phyloP scores from a whole-genome alignment of 495 filamentous ascomycete genomes.

The Annulohypoxylon stygium region DNA sequence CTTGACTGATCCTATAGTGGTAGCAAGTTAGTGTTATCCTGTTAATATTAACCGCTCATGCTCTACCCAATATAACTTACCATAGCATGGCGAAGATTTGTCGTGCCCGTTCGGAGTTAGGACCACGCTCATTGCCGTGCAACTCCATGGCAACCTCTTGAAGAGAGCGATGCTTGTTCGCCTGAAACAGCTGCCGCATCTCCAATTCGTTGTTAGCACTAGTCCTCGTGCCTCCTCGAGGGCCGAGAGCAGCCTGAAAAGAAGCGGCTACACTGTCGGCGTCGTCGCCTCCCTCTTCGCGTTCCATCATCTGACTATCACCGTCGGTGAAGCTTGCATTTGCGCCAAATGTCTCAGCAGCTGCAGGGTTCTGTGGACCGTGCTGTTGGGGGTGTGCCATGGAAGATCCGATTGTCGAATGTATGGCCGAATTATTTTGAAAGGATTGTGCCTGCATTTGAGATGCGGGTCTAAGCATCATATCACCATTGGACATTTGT shows the following conservation, averaged over 20 bases:
- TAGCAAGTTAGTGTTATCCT: slow-evolving; percentile 23
- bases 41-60: not conserved
- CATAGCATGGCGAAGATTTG: slow-evolving; percentile 99
- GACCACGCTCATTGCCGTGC: slow-evolving; percentile 70
- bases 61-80: slow-evolving; percentile 63
- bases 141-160: slow-evolving; percentile 87
- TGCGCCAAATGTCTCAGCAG: slow-evolving; percentile 64
- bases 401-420: slow-evolving; percentile 62
- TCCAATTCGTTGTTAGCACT: slow-evolving; percentile 92
- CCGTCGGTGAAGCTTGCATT: slow-evolving; percentile 74
- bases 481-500: slow-evolving; percentile 74
- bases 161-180: slow-evolving; percentile 79
- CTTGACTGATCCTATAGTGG: slow-evolving; percentile 78
- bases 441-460: slow-evolving; percentile 68
- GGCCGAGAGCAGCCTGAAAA: slow-evolving; percentile 24
- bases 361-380: slow-evolving; percentile 65
- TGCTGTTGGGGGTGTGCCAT: slow-evolving; percentile 66
- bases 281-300: slow-evolving; percentile 75
- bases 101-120: slow-evolving; percentile 92
- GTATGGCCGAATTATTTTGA: slow-evolving; percentile 64
- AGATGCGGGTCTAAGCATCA: slow-evolving; percentile 71
- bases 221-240: slow-evolving; percentile 72
- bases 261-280: slow-evolving; percentile 68
- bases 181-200: slow-evolving; percentile 82
- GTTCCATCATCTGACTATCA: slow-evolving; percentile 75